Base-by-base conservation (phyloP, 169 alveolate species). In the Eimeria necatrix region DNA sequence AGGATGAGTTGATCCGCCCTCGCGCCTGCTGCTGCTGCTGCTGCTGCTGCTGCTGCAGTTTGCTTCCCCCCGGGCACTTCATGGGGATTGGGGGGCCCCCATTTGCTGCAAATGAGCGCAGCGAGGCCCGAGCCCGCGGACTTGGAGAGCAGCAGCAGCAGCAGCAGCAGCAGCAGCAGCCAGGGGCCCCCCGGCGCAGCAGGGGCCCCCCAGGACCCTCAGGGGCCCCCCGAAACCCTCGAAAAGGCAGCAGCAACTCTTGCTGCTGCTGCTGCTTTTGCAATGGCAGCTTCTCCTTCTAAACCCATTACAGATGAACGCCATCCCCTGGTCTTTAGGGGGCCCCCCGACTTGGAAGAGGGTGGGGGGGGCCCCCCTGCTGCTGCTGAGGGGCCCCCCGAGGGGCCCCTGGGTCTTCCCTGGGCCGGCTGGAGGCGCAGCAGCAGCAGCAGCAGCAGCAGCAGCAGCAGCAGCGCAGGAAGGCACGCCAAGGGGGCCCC, bases 71-170 rank as follows among this genome's bases (percentile, higher is more conserved):
- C 12, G 88, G 88, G 88, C 88, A 32, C 46, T 18, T 51, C n/a
- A 53, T 80, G 88, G 88, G 68, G 88, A n/a, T 48, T 80, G 9
- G 24, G 49, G 16, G 24, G 68, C 41, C 61, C 88, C 68, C 88
- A 80, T 53, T 9, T 51, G 88, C 88, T 80, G 88, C 88, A 80
- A 80, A 80, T 80, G 88, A 80, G n/a, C 48, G 61, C 88, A 48
- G 61, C 52, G 22, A 48, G 70, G 68, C 88, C 88, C 49, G 4
- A 49, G 12, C 48, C 22, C 52, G 49, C 41, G 68, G 68, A 51
- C 88, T 14, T 22, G 3, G 26, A n/a, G 49, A 48, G 68, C 71
- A 49, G 49, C n/a, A n/a, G 68, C 68, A 48, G 68, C 12, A 3
- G n/a, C 49, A 59, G 88, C 71, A 26, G 71, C n/a, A 26, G 68